phyloP scores from a whole-genome alignment of 140 eudicot genomes.

The Anethum foeniculum region DNA sequence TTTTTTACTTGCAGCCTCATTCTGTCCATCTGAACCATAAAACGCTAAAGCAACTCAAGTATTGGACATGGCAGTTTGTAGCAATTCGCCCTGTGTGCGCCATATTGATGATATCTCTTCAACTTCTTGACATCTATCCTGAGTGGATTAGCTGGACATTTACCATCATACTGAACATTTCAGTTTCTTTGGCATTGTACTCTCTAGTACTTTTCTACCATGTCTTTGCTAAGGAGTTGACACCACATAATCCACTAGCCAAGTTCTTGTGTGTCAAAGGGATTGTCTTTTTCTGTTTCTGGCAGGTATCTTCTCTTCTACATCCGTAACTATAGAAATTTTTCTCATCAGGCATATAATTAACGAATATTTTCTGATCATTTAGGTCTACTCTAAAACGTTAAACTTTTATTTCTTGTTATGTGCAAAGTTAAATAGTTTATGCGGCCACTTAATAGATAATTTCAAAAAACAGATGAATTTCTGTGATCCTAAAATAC shows the following conservation, averaged over 20 bases:
- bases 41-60: constrained; percentile 59
- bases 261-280: constrained; percentile 89
- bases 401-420: not conserved
- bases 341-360: not conserved
- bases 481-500: not conserved
- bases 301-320: constrained; percentile 57
- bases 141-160: constrained; percentile 90
- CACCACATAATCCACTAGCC: constrained; percentile 87
- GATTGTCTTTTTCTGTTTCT: constrained; percentile 83
- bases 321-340: not conserved
- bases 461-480: not conserved
- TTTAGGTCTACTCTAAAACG: not conserved
- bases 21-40: constrained; percentile 66
- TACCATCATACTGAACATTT: constrained; percentile 74
- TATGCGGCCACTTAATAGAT: not conserved
- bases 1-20: constrained; percentile 62
- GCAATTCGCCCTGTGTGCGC: constrained; percentile 87
- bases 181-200: constrained; percentile 79
- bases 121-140: constrained; percentile 65
- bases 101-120: constrained; percentile 60
- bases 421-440: not conserved
- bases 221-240: constrained; percentile 83
- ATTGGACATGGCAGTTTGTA: constrained; percentile 89
- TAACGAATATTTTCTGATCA: not conserved
- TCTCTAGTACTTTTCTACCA: constrained; percentile 80